These are phyloP conservation scores for Poa annua DNA, from an alignment of 176 grass and related monocot genomes.

Conservation along the genomic window DNA sequence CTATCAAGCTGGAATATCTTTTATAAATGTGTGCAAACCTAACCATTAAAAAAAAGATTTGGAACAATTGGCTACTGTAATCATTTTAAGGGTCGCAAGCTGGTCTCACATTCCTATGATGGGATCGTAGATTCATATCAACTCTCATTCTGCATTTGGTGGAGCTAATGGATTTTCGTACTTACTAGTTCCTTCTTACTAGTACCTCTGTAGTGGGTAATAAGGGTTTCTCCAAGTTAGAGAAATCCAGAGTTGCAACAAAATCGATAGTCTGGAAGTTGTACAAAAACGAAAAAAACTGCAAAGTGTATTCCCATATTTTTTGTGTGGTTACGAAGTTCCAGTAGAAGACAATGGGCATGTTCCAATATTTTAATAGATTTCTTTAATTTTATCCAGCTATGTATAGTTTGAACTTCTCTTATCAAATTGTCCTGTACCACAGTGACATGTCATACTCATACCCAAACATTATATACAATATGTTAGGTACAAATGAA, in stretches of 20 bases:
- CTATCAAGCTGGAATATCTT: conserved; percentile 8
- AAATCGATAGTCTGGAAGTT: background rate
- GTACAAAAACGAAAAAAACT: background rate
- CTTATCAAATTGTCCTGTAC: background rate
- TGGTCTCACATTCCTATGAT: background rate
- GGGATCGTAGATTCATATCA: background rate
- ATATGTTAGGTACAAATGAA: conserved; percentile 9
- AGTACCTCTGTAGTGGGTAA: background rate
- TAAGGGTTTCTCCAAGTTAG: conserved; percentile 10
- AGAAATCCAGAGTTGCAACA: background rate
- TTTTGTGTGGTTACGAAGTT: conserved; percentile 12
- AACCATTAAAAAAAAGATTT: background rate
- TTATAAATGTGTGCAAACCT: background rate
- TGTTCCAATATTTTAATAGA: background rate
- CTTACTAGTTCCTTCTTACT: background rate
- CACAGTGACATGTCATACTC: background rate
- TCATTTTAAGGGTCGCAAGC: background rate
- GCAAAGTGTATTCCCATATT: background rate
- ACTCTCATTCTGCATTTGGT: conserved; percentile 3
- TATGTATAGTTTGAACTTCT: conserved; percentile 12
- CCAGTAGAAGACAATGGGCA: background rate
- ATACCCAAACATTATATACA: background rate
- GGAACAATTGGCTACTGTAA: background rate
- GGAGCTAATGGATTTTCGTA: background rate
- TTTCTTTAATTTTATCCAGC: background rate